Evolutionary conservation across 768 basidiomycete species (phyloP).

Genomic region (Lactarius trivialis): DNA sequence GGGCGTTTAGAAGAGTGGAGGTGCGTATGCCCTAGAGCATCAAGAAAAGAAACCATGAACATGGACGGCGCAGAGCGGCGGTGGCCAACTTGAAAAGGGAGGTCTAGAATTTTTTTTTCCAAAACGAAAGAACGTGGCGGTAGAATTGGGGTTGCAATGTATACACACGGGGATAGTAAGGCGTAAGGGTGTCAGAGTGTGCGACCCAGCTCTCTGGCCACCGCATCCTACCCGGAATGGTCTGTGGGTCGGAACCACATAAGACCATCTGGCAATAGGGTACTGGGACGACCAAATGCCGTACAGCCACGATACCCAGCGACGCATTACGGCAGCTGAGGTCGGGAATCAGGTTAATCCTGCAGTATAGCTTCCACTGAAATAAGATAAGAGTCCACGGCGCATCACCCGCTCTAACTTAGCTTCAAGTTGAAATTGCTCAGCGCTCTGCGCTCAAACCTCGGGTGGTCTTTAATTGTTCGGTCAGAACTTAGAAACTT

Average conservation of each 20-base stretch:
- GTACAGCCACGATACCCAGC: constrained; percentile 12
- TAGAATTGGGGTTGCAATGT: constrained; percentile 16
- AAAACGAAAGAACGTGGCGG: neutral
- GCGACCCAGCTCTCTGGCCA: neutral
- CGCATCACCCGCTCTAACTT: neutral
- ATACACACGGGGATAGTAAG: neutral
- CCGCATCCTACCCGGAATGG: neutral
- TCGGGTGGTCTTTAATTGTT: neutral
- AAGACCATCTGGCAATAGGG: neutral
- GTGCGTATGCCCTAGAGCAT: neutral
- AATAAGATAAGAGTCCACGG: neutral
- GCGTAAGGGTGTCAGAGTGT: neutral
- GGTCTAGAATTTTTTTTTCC: constrained; percentile 8
- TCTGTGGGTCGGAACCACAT: neutral
- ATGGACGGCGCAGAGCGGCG: neutral
- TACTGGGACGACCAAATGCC: neutral
- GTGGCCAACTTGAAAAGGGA: neutral
- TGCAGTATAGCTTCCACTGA: neutral
- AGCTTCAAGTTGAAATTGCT: too few species aligned
- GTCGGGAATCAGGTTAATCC: neutral
- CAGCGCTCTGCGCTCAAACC: neutral
- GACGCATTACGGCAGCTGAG: constrained; percentile 9
- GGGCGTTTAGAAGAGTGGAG: neutral
- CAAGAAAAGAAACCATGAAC: constrained; percentile 1
- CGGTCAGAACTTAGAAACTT: neutral